Evolutionary conservation across 2,329 filamentous ascomycete species (phyloP).

Genomic region (Aspergillus carbonarius): DNA sequence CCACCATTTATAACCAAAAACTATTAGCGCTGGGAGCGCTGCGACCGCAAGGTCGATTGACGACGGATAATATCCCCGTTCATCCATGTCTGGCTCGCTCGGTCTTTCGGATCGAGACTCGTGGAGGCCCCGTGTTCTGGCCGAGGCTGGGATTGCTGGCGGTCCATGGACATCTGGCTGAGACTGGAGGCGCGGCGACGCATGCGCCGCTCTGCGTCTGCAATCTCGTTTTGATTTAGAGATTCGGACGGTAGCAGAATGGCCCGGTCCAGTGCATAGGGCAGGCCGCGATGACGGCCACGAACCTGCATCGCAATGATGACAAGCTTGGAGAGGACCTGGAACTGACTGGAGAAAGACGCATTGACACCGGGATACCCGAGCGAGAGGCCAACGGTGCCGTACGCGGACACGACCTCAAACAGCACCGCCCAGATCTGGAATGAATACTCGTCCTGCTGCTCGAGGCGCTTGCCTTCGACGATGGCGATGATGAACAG

Average conservation of each 20-base stretch:
- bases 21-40: constrained; percentile 15
- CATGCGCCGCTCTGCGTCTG: constrained; percentile 50
- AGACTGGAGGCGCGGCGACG: constrained; percentile 39
- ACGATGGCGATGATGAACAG: constrained; percentile 90
- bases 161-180: constrained; percentile 30
- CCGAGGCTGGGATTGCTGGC: constrained; percentile 23
- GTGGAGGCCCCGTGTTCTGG: constrained; percentile 25
- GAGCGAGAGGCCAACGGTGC: constrained; percentile 87
- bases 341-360: constrained; percentile 81
- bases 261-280: constrained; percentile 67
- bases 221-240: constrained; percentile 60
- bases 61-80: constrained; percentile 28
- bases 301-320: constrained; percentile 68
- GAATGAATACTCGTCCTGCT: constrained; percentile 58
- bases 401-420: constrained; percentile 86
- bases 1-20: not conserved
- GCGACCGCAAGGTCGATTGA: constrained; percentile 30
- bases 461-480: constrained; percentile 71
- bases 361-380: constrained; percentile 75
- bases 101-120: constrained; percentile 27
- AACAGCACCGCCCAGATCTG: constrained; percentile 72
- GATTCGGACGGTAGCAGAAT: constrained; percentile 67
- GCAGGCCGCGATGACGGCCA: constrained; percentile 64
- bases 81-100: constrained; percentile 14
- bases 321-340: constrained; percentile 64